Evolutionary conservation across 257 asterid genomes (phyloP).

Genomic region (Coffea canephora): DNA sequence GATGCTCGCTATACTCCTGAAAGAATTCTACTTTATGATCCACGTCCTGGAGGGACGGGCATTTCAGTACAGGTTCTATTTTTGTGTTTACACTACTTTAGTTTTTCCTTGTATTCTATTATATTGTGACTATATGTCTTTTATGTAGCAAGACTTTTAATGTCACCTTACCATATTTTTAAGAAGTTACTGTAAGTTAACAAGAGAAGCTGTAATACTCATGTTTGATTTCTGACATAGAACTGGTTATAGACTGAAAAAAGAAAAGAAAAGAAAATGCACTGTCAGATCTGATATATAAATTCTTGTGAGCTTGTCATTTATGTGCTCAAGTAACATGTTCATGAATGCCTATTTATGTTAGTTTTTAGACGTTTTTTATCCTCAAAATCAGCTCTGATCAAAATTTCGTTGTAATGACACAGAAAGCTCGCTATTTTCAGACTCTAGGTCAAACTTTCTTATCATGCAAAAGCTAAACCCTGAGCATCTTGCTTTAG

Average conservation of each 20-base stretch:
- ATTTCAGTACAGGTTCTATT: constrained; percentile 75
- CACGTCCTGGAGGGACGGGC: constrained; percentile 97
- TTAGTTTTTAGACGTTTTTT: background rate
- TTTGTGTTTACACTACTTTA: background rate
- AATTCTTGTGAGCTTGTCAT: background rate
- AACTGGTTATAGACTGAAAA: too few species aligned
- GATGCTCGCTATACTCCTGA: constrained; percentile 75
- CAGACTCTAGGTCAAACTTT: background rate
- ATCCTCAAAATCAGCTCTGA: background rate
- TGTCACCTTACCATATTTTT: background rate
- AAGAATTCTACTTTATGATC: constrained; percentile 91
- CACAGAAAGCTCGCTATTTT: background rate
- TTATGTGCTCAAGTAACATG: background rate
- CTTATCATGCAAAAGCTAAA: background rate
- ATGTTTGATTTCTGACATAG: background rate
- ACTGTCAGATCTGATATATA: too few species aligned
- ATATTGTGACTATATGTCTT: background rate
- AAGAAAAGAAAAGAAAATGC: too few species aligned
- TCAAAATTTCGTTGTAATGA: too few species aligned
- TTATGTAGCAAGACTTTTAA: background rate
- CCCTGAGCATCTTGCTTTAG: background rate
- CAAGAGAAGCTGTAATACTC: background rate
- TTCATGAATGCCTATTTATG: background rate
- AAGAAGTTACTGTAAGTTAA: background rate
- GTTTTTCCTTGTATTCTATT: background rate